A percentile compares a stretch with the other conserved stretches of the same genome.
Evolutionary conservation across 2,329 filamentous ascomycete species (phyloP).

Genomic region (Camptophora hylomeconis): DNA sequence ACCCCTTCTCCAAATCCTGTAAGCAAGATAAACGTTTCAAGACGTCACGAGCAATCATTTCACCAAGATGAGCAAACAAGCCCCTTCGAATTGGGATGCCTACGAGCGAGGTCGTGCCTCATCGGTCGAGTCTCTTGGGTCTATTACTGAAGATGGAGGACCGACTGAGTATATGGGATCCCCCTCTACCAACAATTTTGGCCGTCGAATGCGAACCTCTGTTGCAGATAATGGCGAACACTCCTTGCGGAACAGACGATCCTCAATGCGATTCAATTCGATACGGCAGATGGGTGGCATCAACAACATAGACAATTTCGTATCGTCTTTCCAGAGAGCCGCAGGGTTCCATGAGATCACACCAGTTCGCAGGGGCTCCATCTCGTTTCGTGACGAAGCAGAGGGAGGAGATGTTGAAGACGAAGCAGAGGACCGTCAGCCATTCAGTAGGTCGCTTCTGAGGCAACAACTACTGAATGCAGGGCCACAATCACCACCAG

Average conservation of each 20-base stretch:
- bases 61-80: slow-evolving; percentile 10
- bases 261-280: slow-evolving; percentile 37
- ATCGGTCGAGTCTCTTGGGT: slow-evolving; percentile 19
- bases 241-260: slow-evolving; percentile 17
- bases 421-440: slow-evolving; percentile 5
- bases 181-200: slow-evolving; percentile 1
- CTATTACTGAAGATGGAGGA: slow-evolving; percentile 18
- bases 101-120: slow-evolving; percentile 20
- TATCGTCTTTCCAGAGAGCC: slow-evolving; percentile 81
- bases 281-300: slow-evolving; percentile 64
- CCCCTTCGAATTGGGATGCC: slow-evolving; percentile 19
- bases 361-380: slow-evolving; percentile 56
- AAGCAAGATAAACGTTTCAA: too few relatives aligned
- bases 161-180: slow-evolving; percentile 9
- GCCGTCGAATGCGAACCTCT: not conserved
- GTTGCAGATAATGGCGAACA: slow-evolving; percentile 8
- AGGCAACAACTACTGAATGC: slow-evolving; percentile 19
- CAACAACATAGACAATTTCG: slow-evolving; percentile 90
- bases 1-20: too few relatives aligned
- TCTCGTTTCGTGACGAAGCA: slow-evolving; percentile 43
- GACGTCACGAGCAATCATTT: too few relatives aligned
- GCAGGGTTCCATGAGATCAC: slow-evolving; percentile 80
- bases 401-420: slow-evolving; percentile 27
- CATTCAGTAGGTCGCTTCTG: slow-evolving; percentile 16
- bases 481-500: too few relatives aligned